Evolutionary conservation across 139 green algal species (phyloP).

Genomic region (Volvox reticuliferus): DNA sequence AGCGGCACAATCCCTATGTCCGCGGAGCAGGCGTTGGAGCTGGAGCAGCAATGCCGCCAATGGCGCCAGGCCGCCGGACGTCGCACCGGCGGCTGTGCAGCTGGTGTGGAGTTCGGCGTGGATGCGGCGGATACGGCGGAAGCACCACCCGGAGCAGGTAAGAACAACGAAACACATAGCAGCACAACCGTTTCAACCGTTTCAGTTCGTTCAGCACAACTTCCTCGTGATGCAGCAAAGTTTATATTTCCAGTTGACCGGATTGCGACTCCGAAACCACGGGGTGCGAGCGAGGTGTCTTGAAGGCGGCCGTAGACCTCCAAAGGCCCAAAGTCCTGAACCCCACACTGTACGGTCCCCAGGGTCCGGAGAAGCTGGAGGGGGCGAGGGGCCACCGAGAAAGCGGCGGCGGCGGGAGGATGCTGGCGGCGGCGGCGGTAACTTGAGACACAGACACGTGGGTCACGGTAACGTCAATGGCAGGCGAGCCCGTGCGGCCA

Average conservation of each 20-base stretch:
- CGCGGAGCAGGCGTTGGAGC: constrained; percentile 3
- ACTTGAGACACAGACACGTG: neutral
- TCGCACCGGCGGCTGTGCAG: neutral
- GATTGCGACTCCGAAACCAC: too few relatives aligned
- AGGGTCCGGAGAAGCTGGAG: neutral
- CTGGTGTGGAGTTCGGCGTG: too few relatives aligned
- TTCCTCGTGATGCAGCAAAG: too few relatives aligned
- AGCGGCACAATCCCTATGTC: constrained; percentile 49
- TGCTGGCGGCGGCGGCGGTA: neutral
- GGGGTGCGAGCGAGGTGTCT: too few relatives aligned
- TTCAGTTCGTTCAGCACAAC: too few relatives aligned
- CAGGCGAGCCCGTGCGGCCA: neutral
- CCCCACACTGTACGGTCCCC: too few relatives aligned
- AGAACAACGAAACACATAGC: neutral
- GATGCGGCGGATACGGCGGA: neutral
- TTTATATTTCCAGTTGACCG: too few relatives aligned
- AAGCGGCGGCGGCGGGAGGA: neutral
- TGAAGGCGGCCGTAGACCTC: too few relatives aligned
- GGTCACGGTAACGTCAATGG: neutral
- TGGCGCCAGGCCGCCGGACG: neutral
- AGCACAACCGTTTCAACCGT: too few relatives aligned
- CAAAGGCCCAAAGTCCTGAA: too few relatives aligned
- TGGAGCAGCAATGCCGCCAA: neutral
- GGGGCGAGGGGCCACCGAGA: neutral
- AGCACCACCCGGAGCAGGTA: neutral